Percentiles rank a stretch among this genome's conserved stretches.
Conservation (phyloP, 164 flowering plant genomes). For the Malania oleifera region DNA sequence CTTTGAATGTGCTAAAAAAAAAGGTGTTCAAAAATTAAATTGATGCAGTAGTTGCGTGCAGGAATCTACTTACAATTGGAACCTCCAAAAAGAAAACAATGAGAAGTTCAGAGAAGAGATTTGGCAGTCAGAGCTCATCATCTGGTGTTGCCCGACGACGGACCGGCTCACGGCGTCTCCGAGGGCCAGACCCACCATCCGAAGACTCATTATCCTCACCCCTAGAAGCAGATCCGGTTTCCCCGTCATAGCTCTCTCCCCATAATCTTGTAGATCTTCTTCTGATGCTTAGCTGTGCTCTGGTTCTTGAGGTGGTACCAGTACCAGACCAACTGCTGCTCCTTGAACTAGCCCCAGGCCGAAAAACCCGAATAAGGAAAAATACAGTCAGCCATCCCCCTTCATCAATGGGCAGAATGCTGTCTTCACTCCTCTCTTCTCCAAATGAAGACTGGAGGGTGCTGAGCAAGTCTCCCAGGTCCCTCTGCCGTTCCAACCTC, state of each 20-base stretch:
- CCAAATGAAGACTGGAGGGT: constrained; percentile 66
- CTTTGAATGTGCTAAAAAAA: no score
- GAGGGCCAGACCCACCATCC: constrained; percentile 34
- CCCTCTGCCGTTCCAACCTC: constrained; percentile 79
- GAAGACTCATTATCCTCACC: constrained; percentile 43
- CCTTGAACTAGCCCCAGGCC: constrained; percentile 33
- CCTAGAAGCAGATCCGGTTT: constrained; percentile 32
- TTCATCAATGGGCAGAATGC: constrained; percentile 35
- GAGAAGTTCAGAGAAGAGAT: background rate
- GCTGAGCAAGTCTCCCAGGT: constrained; percentile 78
- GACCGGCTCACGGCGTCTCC: constrained; percentile 31
- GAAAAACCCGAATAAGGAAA: constrained; percentile 50
- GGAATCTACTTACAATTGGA: constrained; percentile 8
- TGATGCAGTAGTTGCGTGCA: background rate
- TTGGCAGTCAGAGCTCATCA: constrained; percentile 20
- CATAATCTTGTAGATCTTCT: constrained; percentile 47
- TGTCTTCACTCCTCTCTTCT: constrained; percentile 43
- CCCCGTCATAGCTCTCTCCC: constrained; percentile 67
- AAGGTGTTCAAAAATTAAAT: no score
- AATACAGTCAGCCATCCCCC: constrained; percentile 62
- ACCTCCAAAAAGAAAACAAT: constrained; percentile 1
- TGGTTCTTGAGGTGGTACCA: constrained; percentile 57
- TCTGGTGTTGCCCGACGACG: constrained; percentile 40
- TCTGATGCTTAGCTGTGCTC: constrained; percentile 45
- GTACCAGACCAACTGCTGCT: constrained; percentile 53